Conservation (phyloP, 257 asterid species). For the Rhazya stricta region DNA sequence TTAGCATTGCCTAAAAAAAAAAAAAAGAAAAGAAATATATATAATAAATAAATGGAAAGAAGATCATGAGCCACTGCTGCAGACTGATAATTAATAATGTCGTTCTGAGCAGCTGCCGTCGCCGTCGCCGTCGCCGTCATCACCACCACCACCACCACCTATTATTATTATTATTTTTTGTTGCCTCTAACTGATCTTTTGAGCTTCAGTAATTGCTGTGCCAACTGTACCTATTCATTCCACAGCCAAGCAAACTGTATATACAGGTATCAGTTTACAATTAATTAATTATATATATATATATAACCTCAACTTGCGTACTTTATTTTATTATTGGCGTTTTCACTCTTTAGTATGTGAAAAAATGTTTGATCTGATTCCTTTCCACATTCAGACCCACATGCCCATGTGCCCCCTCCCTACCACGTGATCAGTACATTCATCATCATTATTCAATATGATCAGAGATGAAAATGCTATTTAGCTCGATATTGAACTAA, state of each 20-base stretch:
- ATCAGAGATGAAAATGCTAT: too few relatives aligned
- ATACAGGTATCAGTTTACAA: constrained; percentile 27
- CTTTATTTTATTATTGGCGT: background rate
- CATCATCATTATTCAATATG: constrained; percentile 21
- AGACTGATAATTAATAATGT: constrained; percentile 46
- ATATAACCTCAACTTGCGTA: constrained; percentile 8
- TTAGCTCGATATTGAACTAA: too few relatives aligned
- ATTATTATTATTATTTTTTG: constrained; percentile 5
- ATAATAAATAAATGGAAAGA: constrained; percentile 20
- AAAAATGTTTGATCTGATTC: constrained; percentile 22
- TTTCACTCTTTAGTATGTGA: background rate
- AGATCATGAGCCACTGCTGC: constrained; percentile 49
- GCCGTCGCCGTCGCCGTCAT: constrained; percentile 37
- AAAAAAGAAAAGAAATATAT: background rate
- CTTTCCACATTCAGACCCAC: constrained; percentile 25
- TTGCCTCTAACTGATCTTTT: constrained; percentile 25
- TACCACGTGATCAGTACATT: constrained; percentile 9
- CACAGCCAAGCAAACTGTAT: constrained; percentile 79
- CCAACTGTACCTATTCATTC: constrained; percentile 53
- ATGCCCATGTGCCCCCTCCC: constrained; percentile 38
- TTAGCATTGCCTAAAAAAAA: constrained; percentile 19
- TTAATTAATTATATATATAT: too few relatives aligned
- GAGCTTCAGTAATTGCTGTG: constrained; percentile 14
- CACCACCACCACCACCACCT: constrained; percentile 22
- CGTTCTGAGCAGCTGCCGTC: constrained; percentile 63